Evolutionary conservation across 2,329 filamentous ascomycete species (phyloP).

Genomic region (Xylariaceae sp.): DNA sequence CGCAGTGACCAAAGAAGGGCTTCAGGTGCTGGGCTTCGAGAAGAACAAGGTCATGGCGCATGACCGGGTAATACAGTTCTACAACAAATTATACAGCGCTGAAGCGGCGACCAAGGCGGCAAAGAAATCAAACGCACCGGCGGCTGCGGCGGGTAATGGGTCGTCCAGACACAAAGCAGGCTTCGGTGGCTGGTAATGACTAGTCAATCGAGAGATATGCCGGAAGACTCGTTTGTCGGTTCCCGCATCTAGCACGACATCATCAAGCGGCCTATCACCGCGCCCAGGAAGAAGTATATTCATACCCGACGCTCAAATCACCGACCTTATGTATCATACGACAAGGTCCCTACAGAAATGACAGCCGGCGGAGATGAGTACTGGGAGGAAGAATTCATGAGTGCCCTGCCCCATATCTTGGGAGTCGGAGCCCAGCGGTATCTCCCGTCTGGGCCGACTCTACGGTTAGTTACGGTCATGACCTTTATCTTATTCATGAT

Average conservation of each 20-base stretch:
- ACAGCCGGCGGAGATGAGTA: not conserved
- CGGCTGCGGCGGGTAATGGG: constrained; percentile 31
- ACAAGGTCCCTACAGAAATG: not conserved
- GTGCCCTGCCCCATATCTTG: not conserved
- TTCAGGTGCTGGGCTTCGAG: constrained; percentile 86
- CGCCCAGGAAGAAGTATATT: not conserved
- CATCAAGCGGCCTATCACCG: not conserved
- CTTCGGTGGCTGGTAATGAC: constrained; percentile 43
- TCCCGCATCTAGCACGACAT: not conserved
- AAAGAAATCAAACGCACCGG: constrained; percentile 35
- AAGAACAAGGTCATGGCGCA: constrained; percentile 92
- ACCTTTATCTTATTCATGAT: too few relatives aligned
- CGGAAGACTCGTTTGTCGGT: not conserved
- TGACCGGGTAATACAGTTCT: constrained; percentile 78
- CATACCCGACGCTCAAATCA: not conserved
- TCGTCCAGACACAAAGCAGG: constrained; percentile 46
- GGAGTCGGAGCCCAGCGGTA: not conserved
- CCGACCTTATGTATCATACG: not conserved
- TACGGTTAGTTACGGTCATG: too few relatives aligned
- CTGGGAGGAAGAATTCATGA: not conserved
- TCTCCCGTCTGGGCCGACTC: too few relatives aligned
- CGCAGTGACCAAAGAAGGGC: constrained; percentile 77
- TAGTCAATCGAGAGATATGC: constrained; percentile 7
- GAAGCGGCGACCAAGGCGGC: constrained; percentile 45
- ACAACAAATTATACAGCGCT: constrained; percentile 71